Evolutionary conservation across 306 rosid species (phyloP), one percentile per base, ranked within the genome.

Genomic region (Luffa aegyptiaca): DNA sequence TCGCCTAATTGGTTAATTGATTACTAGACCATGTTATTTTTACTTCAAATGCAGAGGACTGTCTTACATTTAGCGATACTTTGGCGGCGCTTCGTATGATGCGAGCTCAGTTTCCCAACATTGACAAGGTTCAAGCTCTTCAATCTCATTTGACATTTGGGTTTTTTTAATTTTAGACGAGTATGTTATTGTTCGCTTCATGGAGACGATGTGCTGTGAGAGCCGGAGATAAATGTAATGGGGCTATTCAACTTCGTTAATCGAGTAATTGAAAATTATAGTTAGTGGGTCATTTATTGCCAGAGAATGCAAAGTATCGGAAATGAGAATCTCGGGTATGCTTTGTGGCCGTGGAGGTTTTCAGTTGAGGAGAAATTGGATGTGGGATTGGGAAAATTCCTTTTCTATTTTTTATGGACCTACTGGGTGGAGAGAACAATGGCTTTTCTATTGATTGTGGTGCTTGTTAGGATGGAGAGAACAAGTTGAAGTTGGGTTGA

Each of bases 21-120:
- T 74, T 20, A 26, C 17, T 39, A 26, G 42, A 48, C 18, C 16
- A 18, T 64, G 76, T 55, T 13, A 0, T 58, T 17, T 71, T 63
- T 55, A 64, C 74, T 51, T 31, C 57, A 52, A 85, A 76, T 83
- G 75, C 91, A 93, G 99, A 89, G 89, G 86, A 90, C 61, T 88
- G 84, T 85, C 97, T 95, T 41, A 80, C 89, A 48, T 92, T 95
- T 72, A 79, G 88, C 73, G 97, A 93, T 75, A 90, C 99, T n/a
- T 75, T 93, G 71, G 88, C 92, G 79, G 99, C 96, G 66, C 96
- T 93, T 82, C 97, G 88, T 26, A 93, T 95, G 74, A 93, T 95
- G 96, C 89, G 93, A 88, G 94, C 96, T 85, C 99, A 93, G 81
- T 95, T 95, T 83, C 97, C 97, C 10, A 82, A 48, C 18, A 79